Base-by-base conservation (phyloP, 2,329 filamentous ascomycete species). In the Ophiostoma sp. region DNA sequence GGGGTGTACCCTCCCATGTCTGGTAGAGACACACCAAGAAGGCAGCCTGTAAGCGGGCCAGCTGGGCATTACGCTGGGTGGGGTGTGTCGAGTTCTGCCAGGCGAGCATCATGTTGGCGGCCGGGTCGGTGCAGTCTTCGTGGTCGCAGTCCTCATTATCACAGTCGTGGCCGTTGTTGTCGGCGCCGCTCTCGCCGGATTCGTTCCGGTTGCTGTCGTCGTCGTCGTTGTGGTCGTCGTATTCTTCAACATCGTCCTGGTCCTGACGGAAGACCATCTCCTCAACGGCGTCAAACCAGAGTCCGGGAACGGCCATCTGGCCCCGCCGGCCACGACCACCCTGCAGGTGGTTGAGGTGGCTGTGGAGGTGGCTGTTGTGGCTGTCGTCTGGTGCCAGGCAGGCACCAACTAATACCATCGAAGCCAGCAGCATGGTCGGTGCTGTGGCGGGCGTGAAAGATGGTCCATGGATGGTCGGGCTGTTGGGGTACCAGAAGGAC, bases 401-500 rank as follows among this genome's bases (percentile, higher is more conserved):
- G 22, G 69, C 69, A 9, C 69, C 69, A 15, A 70, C 52, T 2
- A 70, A 15, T 3, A 61, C 69, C 69, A 70, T 70, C 6, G 52
- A 19, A 2, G 52, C 69, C 2, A 70, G 52, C 25, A 70, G 36
- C 33, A 17, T 33, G 17, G 69, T 42, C 7, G 69, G 69, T 9
- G 69, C 52, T 8, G 33, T 45, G 22, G 68, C 33, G 1, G 69
- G 69, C 36, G 31, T 33, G 15, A 70, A 70, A 22, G 69, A 59
- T 22, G 69, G 48, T 22, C 36, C 48, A 25, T 70, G 69, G 12
- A 70, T 61, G 36, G 15, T 61, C 7, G 69, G 69, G n/a, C 7
- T 5, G 36, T 70, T 70, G 22, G 68, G 69, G 52, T 70, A 70
- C 69, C 69, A 70, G 25, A 70, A 70, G 2, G 69, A 59, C 69